phyloP scores from a whole-genome alignment of 2,329 filamentous ascomycete species.

The Phialophora chinensis region DNA sequence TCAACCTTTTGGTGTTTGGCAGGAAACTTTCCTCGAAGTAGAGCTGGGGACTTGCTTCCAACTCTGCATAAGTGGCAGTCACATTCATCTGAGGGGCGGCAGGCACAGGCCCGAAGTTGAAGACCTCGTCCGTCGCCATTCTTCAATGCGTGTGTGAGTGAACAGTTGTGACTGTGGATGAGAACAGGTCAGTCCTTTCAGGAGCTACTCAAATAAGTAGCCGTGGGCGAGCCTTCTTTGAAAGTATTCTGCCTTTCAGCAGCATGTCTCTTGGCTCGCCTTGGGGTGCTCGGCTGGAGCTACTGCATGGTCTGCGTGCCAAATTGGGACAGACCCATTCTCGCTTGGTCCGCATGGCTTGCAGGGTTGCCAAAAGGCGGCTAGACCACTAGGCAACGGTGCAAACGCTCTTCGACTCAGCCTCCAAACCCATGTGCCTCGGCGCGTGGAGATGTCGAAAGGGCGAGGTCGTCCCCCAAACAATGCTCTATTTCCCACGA shows the following conservation, averaged over 20 bases:
- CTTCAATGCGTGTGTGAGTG: background rate
- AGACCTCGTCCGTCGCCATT: slow-evolving; percentile 15
- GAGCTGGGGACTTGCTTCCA: slow-evolving; percentile 14
- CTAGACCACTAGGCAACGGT: background rate
- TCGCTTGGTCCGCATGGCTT: slow-evolving; percentile 4
- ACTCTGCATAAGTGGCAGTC: slow-evolving; percentile 14
- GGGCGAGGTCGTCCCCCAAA: background rate
- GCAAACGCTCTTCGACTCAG: background rate
- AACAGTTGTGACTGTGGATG: background rate
- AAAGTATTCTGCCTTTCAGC: background rate
- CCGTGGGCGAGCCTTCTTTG: background rate
- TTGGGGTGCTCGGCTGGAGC: background rate
- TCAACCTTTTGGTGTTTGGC: background rate
- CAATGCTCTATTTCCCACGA: background rate
- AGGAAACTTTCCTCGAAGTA: slow-evolving; percentile 17
- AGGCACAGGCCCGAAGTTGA: slow-evolving; percentile 19
- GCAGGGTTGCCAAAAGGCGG: background rate
- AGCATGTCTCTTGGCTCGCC: background rate
- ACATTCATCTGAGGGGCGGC: slow-evolving; percentile 12
- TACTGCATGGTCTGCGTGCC: background rate
- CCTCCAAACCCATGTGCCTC: slow-evolving; percentile 3
- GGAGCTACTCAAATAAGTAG: slow-evolving; percentile 1
- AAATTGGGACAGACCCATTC: background rate
- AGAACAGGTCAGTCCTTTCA: background rate
- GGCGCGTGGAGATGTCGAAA: background rate